A percentile compares a stretch with the other conserved stretches of the same genome.
These are phyloP conservation scores for Coniochaeta sp. DNA, from an alignment of 2,329 filamentous ascomycete species.

Conservation along the genomic window DNA sequence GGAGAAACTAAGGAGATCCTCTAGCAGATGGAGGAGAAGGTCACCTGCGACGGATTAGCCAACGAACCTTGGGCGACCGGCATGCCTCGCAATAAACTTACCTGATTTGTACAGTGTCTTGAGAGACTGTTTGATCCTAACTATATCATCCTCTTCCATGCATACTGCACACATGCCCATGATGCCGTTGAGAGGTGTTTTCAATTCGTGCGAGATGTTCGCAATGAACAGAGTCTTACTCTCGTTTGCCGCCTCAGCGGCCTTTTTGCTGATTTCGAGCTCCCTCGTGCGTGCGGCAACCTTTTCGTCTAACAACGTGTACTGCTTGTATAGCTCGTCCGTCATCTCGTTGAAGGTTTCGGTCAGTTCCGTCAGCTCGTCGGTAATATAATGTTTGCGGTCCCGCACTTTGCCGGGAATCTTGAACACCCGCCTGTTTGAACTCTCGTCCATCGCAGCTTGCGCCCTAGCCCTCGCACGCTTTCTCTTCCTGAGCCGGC, in stretches of 20 bases:
- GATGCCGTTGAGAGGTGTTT: constrained; percentile 92
- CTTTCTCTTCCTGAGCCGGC: constrained; percentile 25
- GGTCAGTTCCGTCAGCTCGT: constrained; percentile 79
- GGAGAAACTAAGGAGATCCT: constrained; percentile 85
- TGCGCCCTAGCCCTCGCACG: constrained; percentile 11
- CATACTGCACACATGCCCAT: constrained; percentile 89
- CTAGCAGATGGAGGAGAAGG: constrained; percentile 74
- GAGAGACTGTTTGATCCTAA: constrained; percentile 72
- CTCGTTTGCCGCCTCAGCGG: constrained; percentile 89
- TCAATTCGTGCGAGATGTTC: constrained; percentile 81
- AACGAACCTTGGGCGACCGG: too few relatives aligned
- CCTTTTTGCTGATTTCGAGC: constrained; percentile 82
- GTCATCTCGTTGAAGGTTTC: constrained; percentile 90
- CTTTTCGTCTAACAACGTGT: constrained; percentile 74
- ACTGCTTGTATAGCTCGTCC: constrained; percentile 81
- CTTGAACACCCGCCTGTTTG: constrained; percentile 57
- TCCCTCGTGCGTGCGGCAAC: constrained; percentile 77
- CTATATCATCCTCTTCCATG: constrained; percentile 80
- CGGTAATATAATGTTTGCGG: constrained; percentile 66
- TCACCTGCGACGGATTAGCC: constrained; percentile 38
- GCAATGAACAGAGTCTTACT: constrained; percentile 97
- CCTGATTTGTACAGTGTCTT: constrained; percentile 83
- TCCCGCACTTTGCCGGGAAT: constrained; percentile 79
- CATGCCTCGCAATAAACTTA: constrained; percentile 12
- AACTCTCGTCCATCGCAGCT: constrained; percentile 27